These are phyloP conservation scores for Babesia bovis DNA, from an alignment of 169 alveolate genomes.

Conservation along the genomic window DNA sequence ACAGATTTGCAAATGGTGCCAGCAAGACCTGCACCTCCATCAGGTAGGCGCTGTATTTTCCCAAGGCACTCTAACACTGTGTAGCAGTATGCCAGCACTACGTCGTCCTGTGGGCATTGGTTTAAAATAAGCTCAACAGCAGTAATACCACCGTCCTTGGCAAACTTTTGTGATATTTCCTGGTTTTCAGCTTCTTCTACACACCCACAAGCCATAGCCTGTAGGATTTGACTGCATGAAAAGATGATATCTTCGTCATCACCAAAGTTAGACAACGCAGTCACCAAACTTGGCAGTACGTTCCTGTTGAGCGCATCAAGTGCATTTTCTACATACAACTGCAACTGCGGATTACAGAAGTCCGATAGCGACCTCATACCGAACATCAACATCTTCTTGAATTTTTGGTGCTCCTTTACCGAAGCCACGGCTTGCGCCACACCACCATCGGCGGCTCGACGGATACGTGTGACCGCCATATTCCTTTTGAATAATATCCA, in stretches of 20 bases:
- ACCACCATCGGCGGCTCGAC: slow-evolving; percentile 87
- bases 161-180: slow-evolving; percentile 62
- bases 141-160: slow-evolving; percentile 79
- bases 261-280: slow-evolving; percentile 84
- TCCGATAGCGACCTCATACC: slow-evolving; percentile 89
- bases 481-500: not conserved
- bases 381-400: slow-evolving; percentile 89
- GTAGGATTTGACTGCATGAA: slow-evolving; percentile 79
- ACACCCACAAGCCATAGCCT: slow-evolving; percentile 86
- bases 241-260: slow-evolving; percentile 88
- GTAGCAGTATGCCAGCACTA: slow-evolving; percentile 78
- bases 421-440: slow-evolving; percentile 90
- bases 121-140: slow-evolving; percentile 77
- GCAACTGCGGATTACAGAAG: slow-evolving; percentile 86
- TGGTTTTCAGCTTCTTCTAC: slow-evolving; percentile 78
- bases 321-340: slow-evolving; percentile 86
- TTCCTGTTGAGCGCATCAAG: slow-evolving; percentile 86
- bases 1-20: slow-evolving; percentile 47
- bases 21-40: slow-evolving; percentile 38
- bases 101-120: slow-evolving; percentile 79
- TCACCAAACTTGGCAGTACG: slow-evolving; percentile 81
- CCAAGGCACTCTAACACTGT: slow-evolving; percentile 77
- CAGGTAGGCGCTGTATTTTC: slow-evolving; percentile 25
- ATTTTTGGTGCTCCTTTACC: slow-evolving; percentile 88
- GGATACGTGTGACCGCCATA: slow-evolving; percentile 70